Evolutionary conservation across 441 rosid species (phyloP).

Genomic region (Gossypium lobatum): DNA sequence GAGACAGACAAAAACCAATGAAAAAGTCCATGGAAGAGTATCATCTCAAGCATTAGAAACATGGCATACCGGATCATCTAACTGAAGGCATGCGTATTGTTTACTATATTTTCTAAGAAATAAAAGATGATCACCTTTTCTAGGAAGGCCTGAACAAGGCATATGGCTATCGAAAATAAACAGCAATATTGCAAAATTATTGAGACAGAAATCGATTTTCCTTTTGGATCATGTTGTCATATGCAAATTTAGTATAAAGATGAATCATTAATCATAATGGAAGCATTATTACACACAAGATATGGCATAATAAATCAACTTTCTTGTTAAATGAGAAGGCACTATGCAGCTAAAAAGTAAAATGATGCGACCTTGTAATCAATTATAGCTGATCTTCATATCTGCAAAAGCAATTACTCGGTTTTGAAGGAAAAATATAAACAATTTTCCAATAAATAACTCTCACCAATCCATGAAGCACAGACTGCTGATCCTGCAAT

Average conservation of each 20-base stretch:
- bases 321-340: not conserved
- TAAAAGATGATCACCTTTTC: not conserved
- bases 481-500: conserved; percentile 98
- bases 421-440: conserved; percentile 8
- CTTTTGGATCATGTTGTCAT: not conserved
- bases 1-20: not conserved
- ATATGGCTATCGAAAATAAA: not conserved
- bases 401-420: not conserved
- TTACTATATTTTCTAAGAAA: not conserved
- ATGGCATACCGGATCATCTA: not conserved
- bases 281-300: not conserved
- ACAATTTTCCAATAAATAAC: conserved; percentile 7
- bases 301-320: not conserved
- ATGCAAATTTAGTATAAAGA: not conserved
- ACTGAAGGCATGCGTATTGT: not conserved
- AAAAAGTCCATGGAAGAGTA: not conserved
- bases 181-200: not conserved
- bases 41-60: not conserved
- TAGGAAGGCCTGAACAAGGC: not conserved
- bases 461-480: conserved; percentile 90
- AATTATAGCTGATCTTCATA: not conserved
- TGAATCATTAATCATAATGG: not conserved
- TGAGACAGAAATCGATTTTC: not conserved
- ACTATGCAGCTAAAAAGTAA: not conserved
- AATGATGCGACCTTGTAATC: not conserved